Percentiles rank a stretch among this genome's conserved stretches.
Conservation (phyloP, 2,329 filamentous ascomycete genomes). For the Pyrenochaeta sp. region DNA sequence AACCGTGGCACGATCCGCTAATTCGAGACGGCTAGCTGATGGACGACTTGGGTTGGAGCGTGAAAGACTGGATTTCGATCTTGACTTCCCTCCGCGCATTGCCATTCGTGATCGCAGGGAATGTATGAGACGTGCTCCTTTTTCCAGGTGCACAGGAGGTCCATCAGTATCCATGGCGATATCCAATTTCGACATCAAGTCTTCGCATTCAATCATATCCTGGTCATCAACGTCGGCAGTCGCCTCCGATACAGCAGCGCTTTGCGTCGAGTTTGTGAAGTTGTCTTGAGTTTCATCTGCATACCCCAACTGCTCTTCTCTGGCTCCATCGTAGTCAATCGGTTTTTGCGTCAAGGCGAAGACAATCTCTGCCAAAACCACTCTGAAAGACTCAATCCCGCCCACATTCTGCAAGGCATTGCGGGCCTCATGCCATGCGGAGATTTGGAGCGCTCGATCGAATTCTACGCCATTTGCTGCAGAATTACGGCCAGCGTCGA, state of each 20-base stretch:
- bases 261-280: no score
- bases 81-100: slow-evolving; percentile 20
- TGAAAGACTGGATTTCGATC: slow-evolving; percentile 10
- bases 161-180: slow-evolving; percentile 45
- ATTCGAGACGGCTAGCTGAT: slow-evolving; percentile 25
- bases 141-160: slow-evolving; percentile 50
- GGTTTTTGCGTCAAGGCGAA: slow-evolving; percentile 56
- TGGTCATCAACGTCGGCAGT: slow-evolving; percentile 16
- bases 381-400: slow-evolving; percentile 55
- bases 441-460: slow-evolving; percentile 49
- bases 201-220: slow-evolving; percentile 33
- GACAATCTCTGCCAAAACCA: slow-evolving; percentile 55
- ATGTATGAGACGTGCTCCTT: slow-evolving; percentile 51
- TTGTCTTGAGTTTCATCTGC: no score
- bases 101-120: slow-evolving; percentile 41
- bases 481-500: slow-evolving; percentile 8
- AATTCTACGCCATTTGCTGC: slow-evolving; percentile 26
- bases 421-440: slow-evolving; percentile 53
- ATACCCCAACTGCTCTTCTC: neutral
- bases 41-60: slow-evolving; percentile 15
- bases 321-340: slow-evolving; percentile 24
- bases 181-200: slow-evolving; percentile 40
- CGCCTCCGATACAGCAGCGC: no score
- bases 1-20: slow-evolving; percentile 55
- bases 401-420: slow-evolving; percentile 48